A percentile compares a stretch with the other conserved stretches of the same genome.
Conservation (phyloP, 139 green algal genomes). For the Closterium sp. region DNA sequence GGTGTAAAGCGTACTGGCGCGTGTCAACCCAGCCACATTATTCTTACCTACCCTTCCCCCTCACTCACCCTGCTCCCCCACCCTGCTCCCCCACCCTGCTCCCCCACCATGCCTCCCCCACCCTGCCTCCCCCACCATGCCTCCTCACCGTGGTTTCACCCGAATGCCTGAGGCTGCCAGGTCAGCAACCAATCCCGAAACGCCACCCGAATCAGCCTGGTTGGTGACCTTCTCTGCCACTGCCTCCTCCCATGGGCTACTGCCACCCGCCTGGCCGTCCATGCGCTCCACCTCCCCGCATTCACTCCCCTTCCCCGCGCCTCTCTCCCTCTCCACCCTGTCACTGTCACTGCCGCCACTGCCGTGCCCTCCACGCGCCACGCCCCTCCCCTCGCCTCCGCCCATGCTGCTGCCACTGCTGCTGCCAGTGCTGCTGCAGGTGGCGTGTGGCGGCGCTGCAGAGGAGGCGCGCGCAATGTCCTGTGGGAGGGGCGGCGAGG, state of each 20-base stretch:
- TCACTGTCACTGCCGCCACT: too few relatives aligned
- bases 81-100: too few relatives aligned
- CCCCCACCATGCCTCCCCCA: too few relatives aligned
- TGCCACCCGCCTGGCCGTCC: too few relatives aligned
- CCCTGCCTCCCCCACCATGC: not conserved
- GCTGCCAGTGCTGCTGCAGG: too few relatives aligned
- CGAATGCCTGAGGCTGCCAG: not conserved
- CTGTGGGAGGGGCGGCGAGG: not conserved
- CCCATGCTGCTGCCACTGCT: not conserved
- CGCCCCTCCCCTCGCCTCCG: not conserved
- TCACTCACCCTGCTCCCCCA: too few relatives aligned
- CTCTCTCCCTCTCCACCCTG: not conserved
- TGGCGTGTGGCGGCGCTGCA: not conserved
- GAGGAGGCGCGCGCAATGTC: not conserved
- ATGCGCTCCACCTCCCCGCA: not conserved
- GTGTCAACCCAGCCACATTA: too few relatives aligned
- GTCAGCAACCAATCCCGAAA: not conserved
- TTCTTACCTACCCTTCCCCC: too few relatives aligned
- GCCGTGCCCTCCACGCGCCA: not conserved
- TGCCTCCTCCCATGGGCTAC: not conserved
- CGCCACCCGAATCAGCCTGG: not conserved
- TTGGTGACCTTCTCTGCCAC: not conserved
- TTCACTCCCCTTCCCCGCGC: not conserved
- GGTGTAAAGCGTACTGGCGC: too few relatives aligned
- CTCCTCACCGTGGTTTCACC: not conserved